Conservation (phyloP, 352 stramenopile species). For the Globisporangium recalcitrans region DNA sequence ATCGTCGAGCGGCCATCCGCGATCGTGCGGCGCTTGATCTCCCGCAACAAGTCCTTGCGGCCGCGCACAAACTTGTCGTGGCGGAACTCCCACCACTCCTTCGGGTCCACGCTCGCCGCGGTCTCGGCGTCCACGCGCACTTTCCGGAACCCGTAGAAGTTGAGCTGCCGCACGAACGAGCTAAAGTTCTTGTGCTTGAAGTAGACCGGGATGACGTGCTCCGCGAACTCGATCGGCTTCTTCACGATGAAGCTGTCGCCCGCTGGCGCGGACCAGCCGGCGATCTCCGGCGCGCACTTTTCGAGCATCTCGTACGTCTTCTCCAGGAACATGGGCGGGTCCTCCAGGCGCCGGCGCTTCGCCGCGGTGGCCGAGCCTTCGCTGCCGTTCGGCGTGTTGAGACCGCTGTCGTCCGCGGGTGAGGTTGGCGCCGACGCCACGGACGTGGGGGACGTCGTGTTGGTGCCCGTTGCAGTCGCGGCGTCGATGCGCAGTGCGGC, state of each 20-base stretch:
- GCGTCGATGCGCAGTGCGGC: conserved; percentile 37
- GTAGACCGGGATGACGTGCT: conserved; percentile 85
- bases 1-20: conserved; percentile 25
- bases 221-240: conserved; percentile 76
- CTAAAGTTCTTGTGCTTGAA: conserved; percentile 93
- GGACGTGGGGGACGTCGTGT: conserved; percentile 22
- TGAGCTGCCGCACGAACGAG: conserved; percentile 90
- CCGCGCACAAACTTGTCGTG: conserved; percentile 81
- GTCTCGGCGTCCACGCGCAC: conserved; percentile 49
- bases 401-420: conserved; percentile 27
- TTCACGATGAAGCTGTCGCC: conserved; percentile 90
- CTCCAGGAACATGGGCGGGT: conserved; percentile 76
- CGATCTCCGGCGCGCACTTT: conserved; percentile 61
- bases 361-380: conserved; percentile 14
- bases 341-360: conserved; percentile 39
- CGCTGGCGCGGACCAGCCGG: conserved; percentile 56
- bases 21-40: conserved; percentile 64
- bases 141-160: conserved; percentile 90
- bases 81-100: conserved; percentile 83
- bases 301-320: conserved; percentile 91
- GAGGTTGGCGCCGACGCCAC: conserved; percentile 29
- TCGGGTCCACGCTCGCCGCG: conserved; percentile 33
- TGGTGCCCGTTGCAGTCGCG: conserved; percentile 7
- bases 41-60: conserved; percentile 53
- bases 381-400: conserved; percentile 25